Evolutionary conservation across 2,329 filamentous ascomycete species (phyloP), one percentile per base, ranked within the genome.

Genomic region (Whalleya microplaca): DNA sequence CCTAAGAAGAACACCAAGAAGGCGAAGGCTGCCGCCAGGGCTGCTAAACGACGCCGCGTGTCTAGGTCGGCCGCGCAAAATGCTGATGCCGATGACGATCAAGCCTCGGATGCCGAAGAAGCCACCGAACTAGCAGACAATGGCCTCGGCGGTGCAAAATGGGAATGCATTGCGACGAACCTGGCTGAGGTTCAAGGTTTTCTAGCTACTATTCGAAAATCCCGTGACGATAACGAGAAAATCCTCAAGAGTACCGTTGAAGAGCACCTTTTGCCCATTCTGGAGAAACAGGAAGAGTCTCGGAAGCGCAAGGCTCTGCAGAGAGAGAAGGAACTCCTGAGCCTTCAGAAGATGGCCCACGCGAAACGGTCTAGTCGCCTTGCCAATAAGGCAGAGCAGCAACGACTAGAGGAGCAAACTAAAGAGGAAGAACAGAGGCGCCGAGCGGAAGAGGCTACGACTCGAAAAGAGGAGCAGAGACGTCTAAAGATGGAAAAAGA

Each of bases 311-410:
- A 91, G 78, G 79, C 89, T 48, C 67, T 78, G 2, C 83, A 86
- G 59, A 80, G 89, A 65, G 85, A 96, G 70, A 91, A 88, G 60
- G 94, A 98, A 67, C 75, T 96, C 20, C 79, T 92, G 50, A 92
- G 87, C 64, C 74, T 96, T 63, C 88, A 94, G 65, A 94, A 95
- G 71, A 83, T 98, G 76, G 92, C 92, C n/a, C 91, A 89, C 54
- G 94, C 95, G 3, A 99, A 99, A 76, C 83, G 95, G 61, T 99
- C 95, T 0, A 96, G 91, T 67, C 86, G 95, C 61, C 85, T 99
- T 64, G 93, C 94, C 18, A 84, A 84, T 62, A 96, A 92, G 70
- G 78, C 86, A 32, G 92, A 97, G 70, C 88, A 86, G 62, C 90
- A 92, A 68, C 88, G 85, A 64, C 80, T 89, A 58, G 87, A 94